phyloP scores from a whole-genome alignment of 2,329 filamentous ascomycete species.

The Pyrenophora seminiperda region DNA sequence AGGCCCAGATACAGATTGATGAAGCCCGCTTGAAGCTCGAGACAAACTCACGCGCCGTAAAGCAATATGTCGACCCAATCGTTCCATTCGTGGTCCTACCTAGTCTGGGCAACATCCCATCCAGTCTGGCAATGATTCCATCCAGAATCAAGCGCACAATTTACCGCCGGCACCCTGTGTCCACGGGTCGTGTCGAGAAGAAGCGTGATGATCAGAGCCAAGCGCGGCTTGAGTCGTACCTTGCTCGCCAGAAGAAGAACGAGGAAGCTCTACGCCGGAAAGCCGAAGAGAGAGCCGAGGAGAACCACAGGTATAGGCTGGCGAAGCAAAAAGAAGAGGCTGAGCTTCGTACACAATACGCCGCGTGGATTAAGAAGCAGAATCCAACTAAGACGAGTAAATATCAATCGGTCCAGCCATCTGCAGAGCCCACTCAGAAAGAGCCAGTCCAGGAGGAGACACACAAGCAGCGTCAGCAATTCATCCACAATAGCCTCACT shows the following conservation, averaged over 20 bases:
- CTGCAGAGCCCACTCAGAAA: neutral
- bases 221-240: no score
- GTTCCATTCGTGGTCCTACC: neutral
- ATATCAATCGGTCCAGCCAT: no score
- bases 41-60: neutral
- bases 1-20: neutral
- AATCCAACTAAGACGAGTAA: no score
- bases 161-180: neutral
- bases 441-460: conserved; percentile 5
- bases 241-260: no score
- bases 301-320: no score
- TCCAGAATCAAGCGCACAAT: neutral
- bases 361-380: no score
- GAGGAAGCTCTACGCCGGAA: no score
- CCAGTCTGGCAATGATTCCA: neutral
- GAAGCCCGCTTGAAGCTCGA: neutral
- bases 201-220: neutral
- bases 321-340: no score
- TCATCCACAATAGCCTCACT: conserved; percentile 2
- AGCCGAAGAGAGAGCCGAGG: no score
- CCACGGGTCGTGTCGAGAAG: neutral
- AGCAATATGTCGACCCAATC: neutral
- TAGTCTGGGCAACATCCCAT: neutral
- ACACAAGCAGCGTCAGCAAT: conserved; percentile 3
- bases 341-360: no score